Evolutionary conservation across 352 stramenopile species (phyloP).

Genomic region (Globisporangium spinosum): DNA sequence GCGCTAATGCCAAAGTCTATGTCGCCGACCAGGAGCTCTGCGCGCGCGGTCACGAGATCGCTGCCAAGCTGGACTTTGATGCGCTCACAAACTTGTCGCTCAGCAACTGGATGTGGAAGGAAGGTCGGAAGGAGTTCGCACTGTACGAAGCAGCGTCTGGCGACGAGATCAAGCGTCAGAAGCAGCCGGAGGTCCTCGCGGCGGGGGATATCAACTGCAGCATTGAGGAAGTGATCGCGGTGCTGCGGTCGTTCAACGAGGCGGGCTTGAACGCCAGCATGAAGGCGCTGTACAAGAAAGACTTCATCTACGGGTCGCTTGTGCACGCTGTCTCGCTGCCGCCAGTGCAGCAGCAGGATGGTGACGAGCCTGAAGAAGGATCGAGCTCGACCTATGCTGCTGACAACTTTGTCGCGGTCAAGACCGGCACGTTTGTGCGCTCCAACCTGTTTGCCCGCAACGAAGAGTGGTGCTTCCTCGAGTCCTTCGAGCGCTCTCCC

Average conservation of each 20-base stretch:
- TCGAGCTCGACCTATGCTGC: neutral
- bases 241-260: constrained; percentile 8
- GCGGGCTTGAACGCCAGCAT: constrained; percentile 11
- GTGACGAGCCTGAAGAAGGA: neutral
- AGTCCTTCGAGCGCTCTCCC: constrained; percentile 20
- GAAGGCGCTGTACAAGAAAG: constrained; percentile 30
- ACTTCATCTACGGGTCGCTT: constrained; percentile 49
- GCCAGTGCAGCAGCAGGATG: neutral
- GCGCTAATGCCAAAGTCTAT: neutral
- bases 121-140: constrained; percentile 6
- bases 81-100: constrained; percentile 11
- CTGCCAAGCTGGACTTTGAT: constrained; percentile 6
- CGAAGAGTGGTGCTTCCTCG: constrained; percentile 44
- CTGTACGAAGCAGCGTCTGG: neutral
- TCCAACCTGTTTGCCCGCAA: constrained; percentile 33
- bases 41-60: neutral
- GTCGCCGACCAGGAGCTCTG: constrained; percentile 13
- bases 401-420: constrained; percentile 19
- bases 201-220: constrained; percentile 14
- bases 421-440: constrained; percentile 33
- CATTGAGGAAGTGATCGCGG: constrained; percentile 10
- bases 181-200: constrained; percentile 3
- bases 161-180: neutral
- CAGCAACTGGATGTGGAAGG: constrained; percentile 12
- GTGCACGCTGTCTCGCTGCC: constrained; percentile 24